A percentile compares a stretch with the other conserved stretches of the same genome.
These are phyloP conservation scores for Postia placenta DNA, from an alignment of 768 basidiomycete genomes.

Conservation along the genomic window DNA sequence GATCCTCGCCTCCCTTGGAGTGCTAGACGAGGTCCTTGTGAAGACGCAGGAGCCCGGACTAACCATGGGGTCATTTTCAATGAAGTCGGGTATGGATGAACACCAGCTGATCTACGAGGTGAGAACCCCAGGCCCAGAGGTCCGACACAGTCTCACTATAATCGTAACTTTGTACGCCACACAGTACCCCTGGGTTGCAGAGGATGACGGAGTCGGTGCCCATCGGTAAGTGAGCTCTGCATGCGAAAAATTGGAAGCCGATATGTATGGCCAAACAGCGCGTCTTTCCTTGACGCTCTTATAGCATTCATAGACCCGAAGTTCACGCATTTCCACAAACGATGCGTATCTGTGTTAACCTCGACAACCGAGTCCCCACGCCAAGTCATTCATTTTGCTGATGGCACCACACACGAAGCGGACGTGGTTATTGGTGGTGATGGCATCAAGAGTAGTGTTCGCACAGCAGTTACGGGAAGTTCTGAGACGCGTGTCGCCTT, in stretches of 20 bases:
- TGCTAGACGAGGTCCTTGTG: constrained; percentile 36
- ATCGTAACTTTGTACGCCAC: too few relatives aligned
- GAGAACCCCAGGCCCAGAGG: too few relatives aligned
- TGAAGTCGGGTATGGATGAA: constrained; percentile 34
- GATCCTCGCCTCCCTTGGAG: constrained; percentile 37
- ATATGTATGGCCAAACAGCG: constrained; percentile 26
- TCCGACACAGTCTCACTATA: too few relatives aligned
- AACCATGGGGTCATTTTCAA: constrained; percentile 28
- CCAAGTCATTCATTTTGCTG: constrained; percentile 37
- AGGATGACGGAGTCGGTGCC: constrained; percentile 37
- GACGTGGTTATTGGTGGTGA: constrained; percentile 43
- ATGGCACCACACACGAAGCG: constrained; percentile 39
- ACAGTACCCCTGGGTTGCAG: constrained; percentile 28
- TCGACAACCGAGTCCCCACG: constrained; percentile 16
- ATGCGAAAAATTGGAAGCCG: background rate
- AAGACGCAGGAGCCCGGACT: constrained; percentile 29
- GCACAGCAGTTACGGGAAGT: constrained; percentile 30
- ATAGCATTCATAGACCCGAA: constrained; percentile 35
- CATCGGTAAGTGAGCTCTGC: constrained; percentile 40
- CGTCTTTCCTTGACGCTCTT: constrained; percentile 44
- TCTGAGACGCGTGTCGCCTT: constrained; percentile 27
- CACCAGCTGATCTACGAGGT: constrained; percentile 44
- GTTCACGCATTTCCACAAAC: constrained; percentile 44
- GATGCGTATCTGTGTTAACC: constrained; percentile 25
- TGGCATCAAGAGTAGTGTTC: constrained; percentile 31